phyloP scores from a whole-genome alignment of 306 rosid genomes.

The Pachyrhizus erosus region DNA sequence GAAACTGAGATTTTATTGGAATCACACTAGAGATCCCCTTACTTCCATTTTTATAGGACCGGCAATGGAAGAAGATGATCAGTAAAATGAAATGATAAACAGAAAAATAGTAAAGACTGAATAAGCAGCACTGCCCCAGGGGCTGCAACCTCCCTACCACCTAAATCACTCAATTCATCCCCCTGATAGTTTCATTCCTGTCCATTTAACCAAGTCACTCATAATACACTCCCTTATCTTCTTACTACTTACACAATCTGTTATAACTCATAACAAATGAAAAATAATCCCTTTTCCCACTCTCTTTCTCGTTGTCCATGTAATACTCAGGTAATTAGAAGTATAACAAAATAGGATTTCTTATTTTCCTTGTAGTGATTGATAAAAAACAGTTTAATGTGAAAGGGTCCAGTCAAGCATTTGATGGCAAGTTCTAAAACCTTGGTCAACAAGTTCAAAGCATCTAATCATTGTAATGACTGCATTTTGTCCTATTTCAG shows the following conservation, averaged over 20 bases:
- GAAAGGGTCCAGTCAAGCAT: conserved; percentile 25
- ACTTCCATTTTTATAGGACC: neutral
- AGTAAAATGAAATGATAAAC: conserved; percentile 14
- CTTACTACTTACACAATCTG: neutral
- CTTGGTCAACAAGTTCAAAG: conserved; percentile 15
- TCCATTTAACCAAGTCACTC: neutral
- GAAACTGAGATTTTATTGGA: neutral
- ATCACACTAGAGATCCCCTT: neutral
- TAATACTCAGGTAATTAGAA: neutral
- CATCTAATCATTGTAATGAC: conserved; percentile 8
- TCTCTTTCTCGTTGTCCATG: neutral
- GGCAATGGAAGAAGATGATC: neutral
- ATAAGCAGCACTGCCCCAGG: neutral
- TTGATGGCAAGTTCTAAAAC: conserved; percentile 22
- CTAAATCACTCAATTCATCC: neutral
- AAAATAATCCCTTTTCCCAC: neutral
- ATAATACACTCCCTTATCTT: neutral
- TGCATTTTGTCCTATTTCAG: conserved; percentile 33
- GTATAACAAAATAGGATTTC: conserved; percentile 10
- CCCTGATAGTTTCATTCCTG: neutral
- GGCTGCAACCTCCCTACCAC: conserved; percentile 11
- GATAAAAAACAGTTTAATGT: conserved; percentile 15
- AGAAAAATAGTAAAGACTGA: neutral
- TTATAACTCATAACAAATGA: neutral
- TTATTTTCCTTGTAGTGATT: conserved; percentile 25